Evolutionary conservation across 352 stramenopile species (phyloP).

Genomic region (Pythium grandisporangium): DNA sequence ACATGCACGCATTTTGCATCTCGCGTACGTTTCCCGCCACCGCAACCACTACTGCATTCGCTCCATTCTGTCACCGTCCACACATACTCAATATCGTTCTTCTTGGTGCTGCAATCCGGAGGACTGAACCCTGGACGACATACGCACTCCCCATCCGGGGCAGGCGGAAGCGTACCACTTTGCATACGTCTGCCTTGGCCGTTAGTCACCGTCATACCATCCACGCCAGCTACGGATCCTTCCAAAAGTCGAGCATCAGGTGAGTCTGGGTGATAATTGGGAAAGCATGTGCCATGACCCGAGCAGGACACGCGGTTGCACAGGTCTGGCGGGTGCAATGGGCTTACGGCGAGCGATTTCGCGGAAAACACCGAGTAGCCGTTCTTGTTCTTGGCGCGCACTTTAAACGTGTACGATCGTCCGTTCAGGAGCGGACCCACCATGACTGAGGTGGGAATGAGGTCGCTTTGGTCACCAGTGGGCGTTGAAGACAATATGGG

Average conservation of each 20-base stretch:
- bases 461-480: neutral
- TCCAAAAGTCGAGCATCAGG: neutral
- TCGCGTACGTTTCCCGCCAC: slow-evolving; percentile 39
- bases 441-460: slow-evolving; percentile 25
- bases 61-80: slow-evolving; percentile 55
- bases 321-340: slow-evolving; percentile 60
- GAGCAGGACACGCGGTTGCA: slow-evolving; percentile 53
- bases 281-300: slow-evolving; percentile 58
- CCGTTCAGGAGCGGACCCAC: slow-evolving; percentile 46
- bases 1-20: slow-evolving; percentile 29
- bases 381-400: slow-evolving; percentile 51
- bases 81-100: slow-evolving; percentile 20
- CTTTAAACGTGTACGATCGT: slow-evolving; percentile 60
- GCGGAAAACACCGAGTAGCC: slow-evolving; percentile 62
- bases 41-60: slow-evolving; percentile 50
- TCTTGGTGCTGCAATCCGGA: slow-evolving; percentile 56
- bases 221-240: slow-evolving; percentile 1
- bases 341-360: slow-evolving; percentile 61
- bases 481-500: slow-evolving; percentile 6
- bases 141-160: slow-evolving; percentile 31
- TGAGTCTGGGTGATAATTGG: slow-evolving; percentile 30
- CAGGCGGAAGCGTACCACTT: too few relatives aligned
- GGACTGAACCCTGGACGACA: slow-evolving; percentile 50
- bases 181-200: too few relatives aligned
- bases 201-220: too few relatives aligned